Percentiles rank a stretch among this genome's conserved stretches.
Conservation (phyloP, 176 grass and related monocot species). For the Zea mays region DNA sequence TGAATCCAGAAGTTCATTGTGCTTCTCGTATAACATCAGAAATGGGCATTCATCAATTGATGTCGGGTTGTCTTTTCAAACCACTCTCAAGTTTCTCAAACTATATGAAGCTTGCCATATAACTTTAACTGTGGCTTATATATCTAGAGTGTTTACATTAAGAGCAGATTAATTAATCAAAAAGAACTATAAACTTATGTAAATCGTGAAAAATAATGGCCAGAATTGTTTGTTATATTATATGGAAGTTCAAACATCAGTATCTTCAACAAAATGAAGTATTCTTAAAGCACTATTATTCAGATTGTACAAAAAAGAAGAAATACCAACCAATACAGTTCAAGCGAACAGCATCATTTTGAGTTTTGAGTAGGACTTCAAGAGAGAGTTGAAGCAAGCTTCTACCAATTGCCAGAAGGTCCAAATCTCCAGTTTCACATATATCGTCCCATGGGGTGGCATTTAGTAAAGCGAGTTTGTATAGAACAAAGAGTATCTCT, state of each 20-base stretch:
- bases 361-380: conserved; percentile 84
- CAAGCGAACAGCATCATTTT: conserved; percentile 80
- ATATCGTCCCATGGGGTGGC: conserved; percentile 69
- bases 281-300: not conserved
- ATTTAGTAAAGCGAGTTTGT: conserved; percentile 70
- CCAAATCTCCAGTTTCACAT: conserved; percentile 38
- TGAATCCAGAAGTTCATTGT: not conserved
- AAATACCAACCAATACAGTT: conserved; percentile 85
- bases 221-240: conserved; percentile 12
- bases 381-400: conserved; percentile 62
- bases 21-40: conserved; percentile 17
- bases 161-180: conserved; percentile 17
- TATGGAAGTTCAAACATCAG: not conserved
- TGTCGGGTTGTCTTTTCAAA: not conserved
- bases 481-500: conserved; percentile 86
- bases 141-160: conserved; percentile 19
- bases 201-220: conserved; percentile 12
- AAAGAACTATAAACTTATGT: conserved; percentile 21
- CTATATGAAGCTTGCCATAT: not conserved
- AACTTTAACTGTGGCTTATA: conserved; percentile 21
- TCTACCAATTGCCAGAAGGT: conserved; percentile 46
- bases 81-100: conserved; percentile 14
- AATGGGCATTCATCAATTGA: conserved; percentile 6
- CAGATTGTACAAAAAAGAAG: conserved; percentile 4
- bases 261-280: not conserved